Base-by-base conservation (phyloP, 768 basidiomycete genomes). In the Suillus discolor region DNA sequence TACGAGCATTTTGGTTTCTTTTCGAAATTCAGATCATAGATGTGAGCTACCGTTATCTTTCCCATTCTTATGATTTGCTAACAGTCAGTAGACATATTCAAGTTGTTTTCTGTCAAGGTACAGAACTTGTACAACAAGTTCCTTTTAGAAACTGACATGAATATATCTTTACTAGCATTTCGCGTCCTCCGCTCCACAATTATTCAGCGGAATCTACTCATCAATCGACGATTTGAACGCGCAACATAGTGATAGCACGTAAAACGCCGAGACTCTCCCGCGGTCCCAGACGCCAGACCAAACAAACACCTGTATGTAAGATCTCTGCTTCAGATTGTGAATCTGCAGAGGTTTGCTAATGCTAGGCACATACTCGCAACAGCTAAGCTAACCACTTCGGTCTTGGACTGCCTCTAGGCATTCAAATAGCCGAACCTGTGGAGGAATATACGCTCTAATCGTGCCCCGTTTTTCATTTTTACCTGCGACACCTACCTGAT, bases 271-370 rank as follows among this genome's bases (percentile, higher is more conserved):
- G 16, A 31, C 53, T 20, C 9, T 20, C 53, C 53, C 31, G 53
- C 28, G 53, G 53, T 54, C 53, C 31, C 18, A 34, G 57, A 11
- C 15, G 15, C 38, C 38, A 38, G 23, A 57, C 38, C 38, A 11
- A 34, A 39, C 25, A 15, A 51, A 49, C 3, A 38, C 8, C 25
- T 39, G 57, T 39, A 57, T 39, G 38, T 57, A 44, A 57, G 54
- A 54, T 23, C 28, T 12, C 39, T 53, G 23, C 57, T 36, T 61
- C n/a, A 62, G n/a, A 28, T 57, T 39, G n/a, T 34, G 28, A 44
- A n/a, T 28, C 63, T 62, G 59, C 25, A n/a, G 60, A 25, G n/a
- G 36, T 64, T 62, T 62, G 60, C 25, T 64, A 23, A 64, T 61
- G 23, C 31, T 20, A 64, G 25, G 61, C 38, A 28, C 63, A 11